Evolutionary conservation across 805 yeast species (phyloP).

Genomic region (Blastobotrys attinorum): DNA sequence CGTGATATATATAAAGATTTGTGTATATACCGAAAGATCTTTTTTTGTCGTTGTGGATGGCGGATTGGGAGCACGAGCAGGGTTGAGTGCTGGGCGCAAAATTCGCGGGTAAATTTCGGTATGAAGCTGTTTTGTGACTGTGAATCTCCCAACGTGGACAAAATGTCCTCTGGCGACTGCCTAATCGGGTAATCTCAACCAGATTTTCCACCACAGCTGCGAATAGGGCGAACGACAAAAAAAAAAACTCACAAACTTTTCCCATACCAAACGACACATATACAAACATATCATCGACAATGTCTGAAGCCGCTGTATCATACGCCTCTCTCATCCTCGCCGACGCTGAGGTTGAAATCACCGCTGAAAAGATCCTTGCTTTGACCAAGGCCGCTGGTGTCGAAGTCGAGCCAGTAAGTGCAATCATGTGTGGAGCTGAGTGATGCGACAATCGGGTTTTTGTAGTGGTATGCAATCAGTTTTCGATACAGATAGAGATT

Average conservation of each 20-base stretch:
- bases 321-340: slow-evolving; percentile 98
- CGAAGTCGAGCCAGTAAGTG: slow-evolving; percentile 48
- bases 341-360: slow-evolving; percentile 91
- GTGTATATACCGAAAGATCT: too few species aligned
- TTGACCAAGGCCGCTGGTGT: slow-evolving; percentile 80
- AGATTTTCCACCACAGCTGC: too few species aligned
- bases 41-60: too few species aligned
- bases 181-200: background rate
- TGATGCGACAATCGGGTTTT: too few species aligned
- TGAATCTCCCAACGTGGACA: background rate
- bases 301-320: slow-evolving; percentile 72
- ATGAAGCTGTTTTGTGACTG: background rate
- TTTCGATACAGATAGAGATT: too few species aligned
- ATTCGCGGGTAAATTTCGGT: background rate
- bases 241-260: background rate
- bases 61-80: too few species aligned
- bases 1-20: too few species aligned
- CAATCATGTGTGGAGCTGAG: background rate
- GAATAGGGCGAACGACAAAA: background rate
- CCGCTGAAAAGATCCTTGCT: slow-evolving; percentile 75
- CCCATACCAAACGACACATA: too few species aligned
- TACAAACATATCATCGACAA: too few species aligned
- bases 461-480: too few species aligned
- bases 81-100: too few species aligned
- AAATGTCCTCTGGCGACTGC: background rate